Percentiles rank a stretch among this genome's conserved stretches.
Evolutionary conservation across 164 flowering plant genomes (phyloP).

Genomic region (Annona cherimola): DNA sequence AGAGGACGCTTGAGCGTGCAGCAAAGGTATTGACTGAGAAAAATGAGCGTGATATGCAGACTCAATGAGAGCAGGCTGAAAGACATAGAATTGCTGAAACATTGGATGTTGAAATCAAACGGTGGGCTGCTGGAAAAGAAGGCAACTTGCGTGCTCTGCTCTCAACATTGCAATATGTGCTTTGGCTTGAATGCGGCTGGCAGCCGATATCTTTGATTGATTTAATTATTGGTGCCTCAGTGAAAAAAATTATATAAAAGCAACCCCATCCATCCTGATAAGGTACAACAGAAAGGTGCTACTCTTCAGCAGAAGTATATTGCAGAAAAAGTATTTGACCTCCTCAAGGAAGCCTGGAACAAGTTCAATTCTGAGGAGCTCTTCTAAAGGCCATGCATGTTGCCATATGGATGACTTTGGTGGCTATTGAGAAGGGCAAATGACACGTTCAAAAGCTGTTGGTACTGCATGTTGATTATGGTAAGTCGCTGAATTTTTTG

Average conservation of each 20-base stretch:
- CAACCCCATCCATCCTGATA: slow-evolving; percentile 89
- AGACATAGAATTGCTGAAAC: slow-evolving; percentile 73
- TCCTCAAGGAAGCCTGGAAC: slow-evolving; percentile 90
- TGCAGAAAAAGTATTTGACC: slow-evolving; percentile 91
- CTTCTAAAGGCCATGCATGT: too few relatives aligned
- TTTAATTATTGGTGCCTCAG: slow-evolving; percentile 66
- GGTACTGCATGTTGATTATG: too few relatives aligned
- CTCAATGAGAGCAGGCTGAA: too few relatives aligned
- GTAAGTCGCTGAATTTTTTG: too few relatives aligned
- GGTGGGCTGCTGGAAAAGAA: slow-evolving; percentile 94
- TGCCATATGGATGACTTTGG: too few relatives aligned
- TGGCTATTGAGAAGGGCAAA: too few relatives aligned
- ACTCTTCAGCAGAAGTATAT: slow-evolving; percentile 69
- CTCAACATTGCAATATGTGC: slow-evolving; percentile 79
- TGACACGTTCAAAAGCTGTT: too few relatives aligned
- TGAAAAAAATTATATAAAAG: slow-evolving; percentile 82
- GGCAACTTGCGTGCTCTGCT: slow-evolving; percentile 87
- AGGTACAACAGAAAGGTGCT: slow-evolving; percentile 97
- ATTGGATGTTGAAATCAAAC: slow-evolving; percentile 66
- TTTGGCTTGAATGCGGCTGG: slow-evolving; percentile 94
- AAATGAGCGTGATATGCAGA: too few relatives aligned
- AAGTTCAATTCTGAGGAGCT: slow-evolving; percentile 79
- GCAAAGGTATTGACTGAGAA: too few relatives aligned
- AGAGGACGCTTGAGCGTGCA: too few relatives aligned
- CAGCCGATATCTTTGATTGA: slow-evolving; percentile 80